These are phyloP conservation scores for Penicillium bialowiezense DNA, from an alignment of 495 filamentous ascomycete genomes.

Conservation along the genomic window DNA sequence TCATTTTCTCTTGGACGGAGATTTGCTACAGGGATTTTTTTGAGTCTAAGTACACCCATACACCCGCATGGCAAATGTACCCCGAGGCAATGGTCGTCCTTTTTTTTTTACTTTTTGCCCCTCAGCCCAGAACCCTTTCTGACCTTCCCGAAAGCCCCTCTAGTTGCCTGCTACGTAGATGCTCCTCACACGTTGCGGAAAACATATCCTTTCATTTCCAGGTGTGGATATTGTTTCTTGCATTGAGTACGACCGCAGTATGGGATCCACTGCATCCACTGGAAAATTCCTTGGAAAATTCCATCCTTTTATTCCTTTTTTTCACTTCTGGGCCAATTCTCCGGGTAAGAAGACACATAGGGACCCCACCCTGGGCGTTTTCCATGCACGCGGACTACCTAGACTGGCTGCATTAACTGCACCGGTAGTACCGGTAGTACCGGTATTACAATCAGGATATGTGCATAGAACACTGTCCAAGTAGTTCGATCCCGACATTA, in stretches of 20 bases:
- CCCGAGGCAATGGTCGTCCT: neutral
- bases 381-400: too few relatives aligned
- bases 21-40: slow-evolving; percentile 11
- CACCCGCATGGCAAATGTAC: slow-evolving; percentile 4
- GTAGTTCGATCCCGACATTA: too few relatives aligned
- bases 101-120: neutral
- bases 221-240: slow-evolving; percentile 10
- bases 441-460: too few relatives aligned
- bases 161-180: neutral
- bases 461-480: too few relatives aligned
- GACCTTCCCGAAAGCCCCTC: neutral
- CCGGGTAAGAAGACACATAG: neutral
- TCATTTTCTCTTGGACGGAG: slow-evolving; percentile 1
- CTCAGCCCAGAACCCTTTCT: neutral
- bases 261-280: neutral
- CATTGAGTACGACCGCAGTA: too few relatives aligned
- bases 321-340: slow-evolving; percentile 1
- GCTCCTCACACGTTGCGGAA: slow-evolving; percentile 4
- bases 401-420: too few relatives aligned
- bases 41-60: too few relatives aligned
- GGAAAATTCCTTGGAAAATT: too few relatives aligned
- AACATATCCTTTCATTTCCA: slow-evolving; percentile 11
- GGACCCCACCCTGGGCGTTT: too few relatives aligned
- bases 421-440: too few relatives aligned
- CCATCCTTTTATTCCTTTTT: too few relatives aligned